Base-by-base conservation (phyloP, 331 rosid species). In the Spiraea crenata region DNA sequence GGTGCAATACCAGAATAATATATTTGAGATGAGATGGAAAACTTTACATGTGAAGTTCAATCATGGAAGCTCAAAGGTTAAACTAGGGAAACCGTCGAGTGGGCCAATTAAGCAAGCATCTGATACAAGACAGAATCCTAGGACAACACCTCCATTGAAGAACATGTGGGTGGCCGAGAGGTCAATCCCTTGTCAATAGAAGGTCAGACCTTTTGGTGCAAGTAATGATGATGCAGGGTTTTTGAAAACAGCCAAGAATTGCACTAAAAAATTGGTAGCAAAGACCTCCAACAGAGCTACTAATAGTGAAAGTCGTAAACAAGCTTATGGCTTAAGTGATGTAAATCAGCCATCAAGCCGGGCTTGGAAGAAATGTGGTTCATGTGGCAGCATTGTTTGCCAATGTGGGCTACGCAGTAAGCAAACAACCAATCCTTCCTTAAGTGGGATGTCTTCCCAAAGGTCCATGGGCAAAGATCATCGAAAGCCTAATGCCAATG, bases 1-100 rank as follows among this genome's bases (percentile, higher is more conserved):
- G 88, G 96, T 97, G 3, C 76, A 77, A 79, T 84, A 88, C 4
- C 83, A 90, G 40, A 63, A 71, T 46, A 69, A 68, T n/a, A 7
- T 73, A 44, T 92, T 92, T 80, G 96, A 88, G 77, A 77, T 67
- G 70, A 93, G 80, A 65, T 93, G 92, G 96, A 77, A 74, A 65
- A 60, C 72, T 46, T 35, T 75, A 66, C 77, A 73, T 63, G 87
- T 80, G 59, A 86, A 80, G 72, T 62, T 75, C 84, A 79, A 74
- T 56, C 40, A 47, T 74, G 96, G 76, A 52, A 50, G 62, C 66
- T 79, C 78, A 17, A 76, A 47, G 17, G 85, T 79, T 45, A 89
- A 72, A 19, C 65, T 17, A 9, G 82, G 41, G 57, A 82, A 77
- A 75, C 58, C 71, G 12, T 19, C 52, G 14, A 54, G 63, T 67